phyloP scores from a whole-genome alignment of 768 basidiomycete species.

The Suillus plorans region DNA sequence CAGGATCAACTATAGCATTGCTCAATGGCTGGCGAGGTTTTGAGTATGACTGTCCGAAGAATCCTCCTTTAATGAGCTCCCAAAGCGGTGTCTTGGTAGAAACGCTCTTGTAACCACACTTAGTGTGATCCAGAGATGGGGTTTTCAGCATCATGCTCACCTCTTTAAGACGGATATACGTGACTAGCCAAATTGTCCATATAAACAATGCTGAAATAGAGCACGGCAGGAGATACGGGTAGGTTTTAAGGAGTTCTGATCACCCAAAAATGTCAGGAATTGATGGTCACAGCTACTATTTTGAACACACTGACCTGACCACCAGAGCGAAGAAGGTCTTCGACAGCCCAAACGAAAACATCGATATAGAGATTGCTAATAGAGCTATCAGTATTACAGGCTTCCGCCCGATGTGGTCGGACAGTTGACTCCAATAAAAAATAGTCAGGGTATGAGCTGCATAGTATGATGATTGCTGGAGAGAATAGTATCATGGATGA shows the following conservation, averaged over 20 bases:
- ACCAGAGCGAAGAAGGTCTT: slow-evolving; percentile 27
- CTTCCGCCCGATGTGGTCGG: slow-evolving; percentile 48
- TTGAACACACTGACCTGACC: slow-evolving; percentile 16
- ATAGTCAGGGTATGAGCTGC: slow-evolving; percentile 47
- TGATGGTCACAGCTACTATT: background rate
- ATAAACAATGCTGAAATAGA: slow-evolving; percentile 50
- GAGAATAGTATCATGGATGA: background rate
- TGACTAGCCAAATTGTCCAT: slow-evolving; percentile 46
- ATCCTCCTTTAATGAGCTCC: background rate
- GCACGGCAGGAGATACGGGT: slow-evolving; percentile 76
- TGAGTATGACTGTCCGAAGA: background rate
- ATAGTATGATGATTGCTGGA: slow-evolving; percentile 48
- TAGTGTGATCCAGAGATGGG: background rate
- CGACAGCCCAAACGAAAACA: slow-evolving; percentile 48
- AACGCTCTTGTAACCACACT: background rate
- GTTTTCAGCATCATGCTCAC: slow-evolving; percentile 19
- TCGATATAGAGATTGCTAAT: slow-evolving; percentile 42
- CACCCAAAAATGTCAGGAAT: slow-evolving; percentile 44
- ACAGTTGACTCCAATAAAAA: slow-evolving; percentile 48
- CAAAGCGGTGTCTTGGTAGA: background rate
- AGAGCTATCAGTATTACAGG: slow-evolving; percentile 47
- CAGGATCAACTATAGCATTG: background rate
- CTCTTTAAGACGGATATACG: slow-evolving; percentile 56
- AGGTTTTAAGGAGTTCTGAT: slow-evolving; percentile 54
- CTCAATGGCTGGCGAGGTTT: background rate